These are phyloP conservation scores for Karstenula rhodostoma DNA, from an alignment of 2,329 filamentous ascomycete genomes.

Conservation along the genomic window DNA sequence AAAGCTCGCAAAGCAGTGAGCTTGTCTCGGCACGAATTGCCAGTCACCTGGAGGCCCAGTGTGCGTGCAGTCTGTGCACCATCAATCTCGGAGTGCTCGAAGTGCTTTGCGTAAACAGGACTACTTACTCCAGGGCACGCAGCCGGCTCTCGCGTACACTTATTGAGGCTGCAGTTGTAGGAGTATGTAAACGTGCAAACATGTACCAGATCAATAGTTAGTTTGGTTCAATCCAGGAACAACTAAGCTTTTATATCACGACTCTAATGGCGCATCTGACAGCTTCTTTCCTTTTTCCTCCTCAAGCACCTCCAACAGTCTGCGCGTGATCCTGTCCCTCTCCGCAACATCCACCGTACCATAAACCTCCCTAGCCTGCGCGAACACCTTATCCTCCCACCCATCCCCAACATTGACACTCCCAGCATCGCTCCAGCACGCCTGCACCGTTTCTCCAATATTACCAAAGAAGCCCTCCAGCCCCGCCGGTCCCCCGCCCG, in stretches of 20 bases:
- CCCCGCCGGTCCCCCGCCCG: conserved; percentile 64
- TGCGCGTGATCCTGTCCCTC: conserved; percentile 54
- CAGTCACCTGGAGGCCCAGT: neutral
- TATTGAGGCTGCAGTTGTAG: neutral
- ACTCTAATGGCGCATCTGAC: neutral
- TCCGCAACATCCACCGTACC: conserved; percentile 52
- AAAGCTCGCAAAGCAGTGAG: conserved; percentile 7
- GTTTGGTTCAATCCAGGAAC: neutral
- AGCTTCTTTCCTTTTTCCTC: conserved; percentile 33
- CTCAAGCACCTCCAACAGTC: conserved; percentile 50
- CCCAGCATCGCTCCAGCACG: conserved; percentile 62
- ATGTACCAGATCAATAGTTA: neutral
- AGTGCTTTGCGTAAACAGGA: neutral
- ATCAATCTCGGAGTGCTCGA: neutral
- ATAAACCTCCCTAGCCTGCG: conserved; percentile 57
- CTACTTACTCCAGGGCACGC: neutral
- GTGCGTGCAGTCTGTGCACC: neutral
- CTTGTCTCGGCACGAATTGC: neutral
- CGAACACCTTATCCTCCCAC: conserved; percentile 59
- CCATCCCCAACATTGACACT: conserved; percentile 51
- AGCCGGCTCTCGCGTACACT: neutral
- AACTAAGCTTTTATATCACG: neutral
- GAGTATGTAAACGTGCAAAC: neutral
- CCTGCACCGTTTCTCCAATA: conserved; percentile 63
- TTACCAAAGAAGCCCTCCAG: conserved; percentile 63